phyloP scores from a whole-genome alignment of 331 rosid species.

The Spiraea crenata region DNA sequence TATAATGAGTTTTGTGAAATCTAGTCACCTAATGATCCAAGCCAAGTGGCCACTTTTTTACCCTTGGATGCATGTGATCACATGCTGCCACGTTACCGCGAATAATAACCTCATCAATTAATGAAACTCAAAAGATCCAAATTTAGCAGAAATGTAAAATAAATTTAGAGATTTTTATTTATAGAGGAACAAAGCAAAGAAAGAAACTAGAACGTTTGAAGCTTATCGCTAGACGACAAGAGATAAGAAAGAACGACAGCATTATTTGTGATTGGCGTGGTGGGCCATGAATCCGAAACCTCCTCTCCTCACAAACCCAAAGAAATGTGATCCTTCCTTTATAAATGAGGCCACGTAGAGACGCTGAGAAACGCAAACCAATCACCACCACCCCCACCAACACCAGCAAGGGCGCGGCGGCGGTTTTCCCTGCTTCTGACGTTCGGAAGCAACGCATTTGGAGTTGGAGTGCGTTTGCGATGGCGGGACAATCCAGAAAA shows the following conservation, averaged over 20 bases:
- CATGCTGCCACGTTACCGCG: constrained; percentile 22
- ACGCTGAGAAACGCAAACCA: background rate
- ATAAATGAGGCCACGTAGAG: constrained; percentile 42
- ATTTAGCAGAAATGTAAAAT: no score
- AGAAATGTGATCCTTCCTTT: background rate
- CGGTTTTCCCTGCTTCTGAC: background rate
- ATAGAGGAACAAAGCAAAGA: no score
- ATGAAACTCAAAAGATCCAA: background rate
- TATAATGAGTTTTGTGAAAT: no score
- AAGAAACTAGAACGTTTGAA: no score
- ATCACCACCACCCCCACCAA: no score
- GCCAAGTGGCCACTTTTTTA: no score
- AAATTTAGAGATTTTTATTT: no score
- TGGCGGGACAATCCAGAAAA: constrained; percentile 84
- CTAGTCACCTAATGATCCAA: no score
- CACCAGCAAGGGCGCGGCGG: background rate
- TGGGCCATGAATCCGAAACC: no score
- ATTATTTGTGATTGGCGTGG: no score
- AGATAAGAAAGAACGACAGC: background rate
- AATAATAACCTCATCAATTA: background rate
- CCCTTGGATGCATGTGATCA: constrained; percentile 6
- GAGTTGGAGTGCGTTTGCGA: background rate
- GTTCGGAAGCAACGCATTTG: background rate
- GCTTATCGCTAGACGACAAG: background rate
- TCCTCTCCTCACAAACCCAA: background rate